These are phyloP conservation scores for Ramaria sp. DNA, from an alignment of 768 basidiomycete species.

Conservation along the genomic window DNA sequence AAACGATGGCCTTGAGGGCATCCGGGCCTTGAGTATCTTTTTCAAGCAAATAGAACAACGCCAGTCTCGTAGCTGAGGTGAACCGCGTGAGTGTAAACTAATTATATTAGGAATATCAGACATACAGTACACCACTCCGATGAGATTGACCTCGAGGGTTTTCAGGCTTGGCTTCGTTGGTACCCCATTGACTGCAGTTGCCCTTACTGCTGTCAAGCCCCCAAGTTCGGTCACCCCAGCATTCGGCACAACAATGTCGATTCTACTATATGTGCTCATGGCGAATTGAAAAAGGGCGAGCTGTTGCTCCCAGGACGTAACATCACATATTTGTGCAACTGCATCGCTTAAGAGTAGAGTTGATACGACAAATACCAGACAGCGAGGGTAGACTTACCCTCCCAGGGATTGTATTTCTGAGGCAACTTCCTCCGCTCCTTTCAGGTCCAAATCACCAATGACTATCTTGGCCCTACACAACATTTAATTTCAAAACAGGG, in stretches of 20 bases:
- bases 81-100: neutral
- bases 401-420: conserved; percentile 29
- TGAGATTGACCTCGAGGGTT: conserved; percentile 42
- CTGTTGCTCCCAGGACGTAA: conserved; percentile 44
- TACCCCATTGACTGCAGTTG: conserved; percentile 20
- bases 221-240: neutral
- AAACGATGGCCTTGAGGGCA: conserved; percentile 38
- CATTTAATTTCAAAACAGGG: neutral
- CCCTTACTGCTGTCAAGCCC: neutral
- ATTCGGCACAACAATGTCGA: conserved; percentile 41
- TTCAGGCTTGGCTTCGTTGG: conserved; percentile 32
- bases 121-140: conserved; percentile 38
- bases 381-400: conserved; percentile 27
- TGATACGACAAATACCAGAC: neutral
- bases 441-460: conserved; percentile 40
- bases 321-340: conserved; percentile 34
- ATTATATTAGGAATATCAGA: neutral
- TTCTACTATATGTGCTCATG: conserved; percentile 32
- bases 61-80: conserved; percentile 36
- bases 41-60: conserved; percentile 36
- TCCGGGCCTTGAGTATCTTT: conserved; percentile 22
- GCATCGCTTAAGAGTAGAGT: conserved; percentile 27
- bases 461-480: conserved; percentile 35
- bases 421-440: conserved; percentile 30
- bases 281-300: conserved; percentile 41